Evolutionary conservation across 495 filamentous ascomycete species (phyloP).

Genomic region (Podospora pseudoanserina): DNA sequence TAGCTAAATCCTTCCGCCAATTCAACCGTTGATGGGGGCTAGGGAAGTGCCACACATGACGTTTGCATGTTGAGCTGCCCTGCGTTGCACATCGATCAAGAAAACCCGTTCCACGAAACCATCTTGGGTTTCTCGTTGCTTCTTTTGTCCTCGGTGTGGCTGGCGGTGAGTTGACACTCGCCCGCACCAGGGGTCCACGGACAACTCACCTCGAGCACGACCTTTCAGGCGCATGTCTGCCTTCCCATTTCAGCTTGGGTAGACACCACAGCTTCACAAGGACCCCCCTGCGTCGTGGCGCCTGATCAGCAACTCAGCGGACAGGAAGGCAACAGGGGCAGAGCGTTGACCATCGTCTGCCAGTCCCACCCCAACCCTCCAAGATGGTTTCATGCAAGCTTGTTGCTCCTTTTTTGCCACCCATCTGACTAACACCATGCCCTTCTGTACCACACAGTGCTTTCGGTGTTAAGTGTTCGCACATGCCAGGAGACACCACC

Average conservation of each 20-base stretch:
- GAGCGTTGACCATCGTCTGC: not conserved
- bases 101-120: not conserved
- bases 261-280: not conserved
- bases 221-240: not conserved
- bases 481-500: not conserved
- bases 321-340: not conserved
- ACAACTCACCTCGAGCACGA: not conserved
- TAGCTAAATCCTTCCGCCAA: not conserved
- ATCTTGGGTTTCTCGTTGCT: not conserved
- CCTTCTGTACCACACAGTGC: not conserved
- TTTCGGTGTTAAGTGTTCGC: not conserved
- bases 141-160: not conserved
- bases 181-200: not conserved
- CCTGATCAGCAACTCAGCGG: not conserved
- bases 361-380: not conserved
- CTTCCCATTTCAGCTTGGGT: not conserved
- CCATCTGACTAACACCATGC: not conserved
- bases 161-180: not conserved
- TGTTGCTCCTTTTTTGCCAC: not conserved
- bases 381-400: constrained; percentile 1
- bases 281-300: not conserved
- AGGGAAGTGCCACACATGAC: not conserved
- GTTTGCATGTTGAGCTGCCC: not conserved
- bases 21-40: not conserved
- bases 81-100: not conserved